A percentile compares a stretch with the other conserved stretches of the same genome.
These are phyloP conservation scores for Arabidopsis lyrata DNA, from an alignment of 441 rosid species.

Conservation along the genomic window DNA sequence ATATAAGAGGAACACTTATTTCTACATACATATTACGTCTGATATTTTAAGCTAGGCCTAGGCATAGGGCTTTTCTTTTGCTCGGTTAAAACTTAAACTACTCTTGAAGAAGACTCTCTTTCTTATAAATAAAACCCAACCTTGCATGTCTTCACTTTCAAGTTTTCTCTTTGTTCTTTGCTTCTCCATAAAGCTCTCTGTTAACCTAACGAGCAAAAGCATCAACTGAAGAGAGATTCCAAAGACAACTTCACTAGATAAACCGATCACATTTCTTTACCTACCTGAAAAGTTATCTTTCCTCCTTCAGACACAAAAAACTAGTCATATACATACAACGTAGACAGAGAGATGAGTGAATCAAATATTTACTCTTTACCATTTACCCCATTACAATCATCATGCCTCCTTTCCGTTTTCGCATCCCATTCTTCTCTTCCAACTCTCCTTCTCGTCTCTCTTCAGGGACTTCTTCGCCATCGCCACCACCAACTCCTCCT, in stretches of 20 bases:
- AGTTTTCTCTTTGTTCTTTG: constrained; percentile 36
- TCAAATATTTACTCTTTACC: constrained; percentile 19
- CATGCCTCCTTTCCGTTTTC: constrained; percentile 47
- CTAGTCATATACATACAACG: constrained; percentile 33
- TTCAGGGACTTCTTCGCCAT: constrained; percentile 39
- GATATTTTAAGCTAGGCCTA: too few species aligned
- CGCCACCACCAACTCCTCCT: constrained; percentile 36
- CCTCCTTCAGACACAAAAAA: constrained; percentile 22
- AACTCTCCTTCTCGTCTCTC: constrained; percentile 44
- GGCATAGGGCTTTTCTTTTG: too few species aligned
- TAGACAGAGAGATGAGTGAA: neutral
- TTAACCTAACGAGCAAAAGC: constrained; percentile 24
- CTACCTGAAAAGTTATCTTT: constrained; percentile 43
- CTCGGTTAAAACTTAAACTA: neutral
- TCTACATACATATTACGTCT: too few species aligned
- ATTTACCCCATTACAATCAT: neutral
- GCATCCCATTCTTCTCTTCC: constrained; percentile 42
- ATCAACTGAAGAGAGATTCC: constrained; percentile 31
- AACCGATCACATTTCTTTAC: constrained; percentile 40
- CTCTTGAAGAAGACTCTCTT: constrained; percentile 8
- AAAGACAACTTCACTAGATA: constrained; percentile 28
- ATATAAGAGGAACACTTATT: too few species aligned
- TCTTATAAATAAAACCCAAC: too few species aligned
- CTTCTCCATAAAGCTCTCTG: constrained; percentile 35
- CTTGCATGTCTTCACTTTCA: constrained; percentile 8